Evolutionary conservation across 257 asterid genomes (phyloP), one percentile per base, ranked within the genome.

Genomic region (Nicotiana tabacum): DNA sequence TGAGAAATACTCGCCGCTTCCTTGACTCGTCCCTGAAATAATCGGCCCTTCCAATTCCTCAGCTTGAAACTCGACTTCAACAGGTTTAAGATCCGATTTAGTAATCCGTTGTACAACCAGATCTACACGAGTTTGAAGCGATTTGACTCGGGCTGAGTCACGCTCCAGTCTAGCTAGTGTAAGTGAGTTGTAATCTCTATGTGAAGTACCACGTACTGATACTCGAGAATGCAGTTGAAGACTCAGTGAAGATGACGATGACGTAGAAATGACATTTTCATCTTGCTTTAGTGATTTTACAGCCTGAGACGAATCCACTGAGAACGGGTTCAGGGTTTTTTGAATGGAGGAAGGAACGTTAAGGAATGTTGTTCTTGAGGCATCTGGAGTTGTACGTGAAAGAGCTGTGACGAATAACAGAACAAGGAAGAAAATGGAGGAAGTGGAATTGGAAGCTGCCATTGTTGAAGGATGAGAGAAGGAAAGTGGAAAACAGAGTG

Each of bases 1-100:
- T 88, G 90, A 89, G 84, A 96, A 96, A 58, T 96, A 96, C 94
- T 96, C 99, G 27, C 99, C 99, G 87, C 99, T 96, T 16, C 98
- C 98, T 74, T 96, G 99, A 60, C 98, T 93, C 6, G 97, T 92
- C 10, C 99, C 98, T 1, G 98, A 93, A 1, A 91, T 92, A 12
- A 96, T 91, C 0, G 98, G 97, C 0, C 84, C 95, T 30, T 90
- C 90, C 4, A 96, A 77, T 83, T 91, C 90, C 55, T 93, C 93
- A 12, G 82, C 87, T 68, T 87, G 90, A 58, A 93, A 53, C 69
- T 89, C 91, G 2, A 72, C 53, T 58, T 89, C 97, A 88, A 90
- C 0, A 0, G 98, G 97, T 64, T 87, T 87, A 82, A 96, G 98
- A 94, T 94, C 97, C 83, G 95, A 83, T 68, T 78, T 83, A 2